Evolutionary conservation across 1,284 basidiomycete species (phyloP).

Genomic region (Ceratobasidium sp.): DNA sequence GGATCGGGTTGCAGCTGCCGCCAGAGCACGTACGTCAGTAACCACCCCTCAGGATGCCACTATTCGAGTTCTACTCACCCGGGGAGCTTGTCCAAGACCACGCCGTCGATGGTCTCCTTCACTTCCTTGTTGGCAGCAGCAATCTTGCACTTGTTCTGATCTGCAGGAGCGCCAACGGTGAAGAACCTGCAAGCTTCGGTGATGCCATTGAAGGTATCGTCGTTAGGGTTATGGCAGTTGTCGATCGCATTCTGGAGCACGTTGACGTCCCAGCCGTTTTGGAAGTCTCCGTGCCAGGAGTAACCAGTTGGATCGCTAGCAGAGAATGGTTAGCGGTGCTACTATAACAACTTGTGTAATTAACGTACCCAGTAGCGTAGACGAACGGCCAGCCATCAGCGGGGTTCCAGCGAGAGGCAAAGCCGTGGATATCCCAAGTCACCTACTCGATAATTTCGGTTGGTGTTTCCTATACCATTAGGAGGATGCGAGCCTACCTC

Average conservation of each 20-base stretch:
- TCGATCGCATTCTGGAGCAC: constrained; percentile 63
- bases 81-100: constrained; percentile 51
- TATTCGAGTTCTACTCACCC: constrained; percentile 46
- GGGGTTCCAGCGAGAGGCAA: constrained; percentile 59
- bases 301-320: constrained; percentile 62
- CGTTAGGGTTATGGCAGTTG: constrained; percentile 62
- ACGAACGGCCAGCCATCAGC: constrained; percentile 62
- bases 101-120: constrained; percentile 53
- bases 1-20: constrained; percentile 52
- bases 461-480: not conserved
- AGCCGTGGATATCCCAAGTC: constrained; percentile 60
- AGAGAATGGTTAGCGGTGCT: not conserved
- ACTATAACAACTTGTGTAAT: not conserved
- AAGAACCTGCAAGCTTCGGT: constrained; percentile 62
- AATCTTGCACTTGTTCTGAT: constrained; percentile 57
- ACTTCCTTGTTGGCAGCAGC: constrained; percentile 57
- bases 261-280: constrained; percentile 59
- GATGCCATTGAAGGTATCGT: constrained; percentile 57
- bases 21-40: not conserved
- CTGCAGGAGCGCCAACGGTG: constrained; percentile 10
- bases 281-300: constrained; percentile 66
- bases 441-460: constrained; percentile 52
- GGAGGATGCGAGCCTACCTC: too few relatives aligned
- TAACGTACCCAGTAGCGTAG: constrained; percentile 58
- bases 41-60: not conserved